Conservation (phyloP, 1,284 basidiomycete genomes). For the Ceratobasidium sp. region DNA sequence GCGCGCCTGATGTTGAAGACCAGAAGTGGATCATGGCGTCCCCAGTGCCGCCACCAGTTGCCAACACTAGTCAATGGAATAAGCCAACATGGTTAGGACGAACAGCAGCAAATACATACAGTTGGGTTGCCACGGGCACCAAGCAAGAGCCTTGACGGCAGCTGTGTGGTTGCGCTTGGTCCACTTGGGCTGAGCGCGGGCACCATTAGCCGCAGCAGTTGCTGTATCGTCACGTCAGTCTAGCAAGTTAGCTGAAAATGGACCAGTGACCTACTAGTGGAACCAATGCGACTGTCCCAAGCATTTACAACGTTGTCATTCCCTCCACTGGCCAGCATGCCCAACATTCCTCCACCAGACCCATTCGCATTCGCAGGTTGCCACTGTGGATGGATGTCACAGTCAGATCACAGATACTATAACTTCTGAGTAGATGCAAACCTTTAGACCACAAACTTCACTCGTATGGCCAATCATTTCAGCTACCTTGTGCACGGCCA, state of each 20-base stretch:
- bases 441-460: conserved; percentile 82
- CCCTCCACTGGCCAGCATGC: conserved; percentile 87
- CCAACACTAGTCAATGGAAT: conserved; percentile 60
- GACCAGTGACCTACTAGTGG: conserved; percentile 41
- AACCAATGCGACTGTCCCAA: conserved; percentile 80
- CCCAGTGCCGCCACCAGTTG: conserved; percentile 92
- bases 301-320: conserved; percentile 98
- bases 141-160: conserved; percentile 94
- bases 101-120: neutral
- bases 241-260: conserved; percentile 38
- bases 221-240: conserved; percentile 39
- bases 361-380: conserved; percentile 39
- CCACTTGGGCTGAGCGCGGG: conserved; percentile 77
- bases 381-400: conserved; percentile 48
- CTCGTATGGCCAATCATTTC: conserved; percentile 88
- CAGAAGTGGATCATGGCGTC: conserved; percentile 95
- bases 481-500: conserved; percentile 86
- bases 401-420: too few relatives aligned
- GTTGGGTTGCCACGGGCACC: conserved; percentile 96
- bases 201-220: conserved; percentile 51
- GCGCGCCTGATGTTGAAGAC: conserved; percentile 88
- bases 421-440: neutral
- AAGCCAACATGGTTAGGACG: neutral
- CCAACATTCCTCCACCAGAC: conserved; percentile 82
- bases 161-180: conserved; percentile 94